Conservation (phyloP, 1,284 basidiomycete genomes). For the Sanguinoderma infundibulare region DNA sequence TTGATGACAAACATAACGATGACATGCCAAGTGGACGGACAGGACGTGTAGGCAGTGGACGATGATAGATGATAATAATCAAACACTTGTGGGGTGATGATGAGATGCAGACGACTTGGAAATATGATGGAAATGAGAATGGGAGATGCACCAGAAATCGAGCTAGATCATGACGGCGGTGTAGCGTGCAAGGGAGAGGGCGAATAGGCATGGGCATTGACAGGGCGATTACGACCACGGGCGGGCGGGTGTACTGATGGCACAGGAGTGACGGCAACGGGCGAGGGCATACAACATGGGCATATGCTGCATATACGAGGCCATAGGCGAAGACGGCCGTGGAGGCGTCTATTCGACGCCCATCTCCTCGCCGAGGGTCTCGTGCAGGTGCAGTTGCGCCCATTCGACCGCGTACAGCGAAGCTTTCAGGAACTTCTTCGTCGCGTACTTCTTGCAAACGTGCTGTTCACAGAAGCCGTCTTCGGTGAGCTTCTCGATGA, state of each 20-base stretch:
- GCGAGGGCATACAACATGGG: slow-evolving; percentile 25
- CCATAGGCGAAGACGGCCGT: slow-evolving; percentile 7
- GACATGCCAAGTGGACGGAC: slow-evolving; percentile 31
- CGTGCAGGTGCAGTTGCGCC: slow-evolving; percentile 47
- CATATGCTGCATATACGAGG: slow-evolving; percentile 27
- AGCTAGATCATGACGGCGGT: slow-evolving; percentile 27
- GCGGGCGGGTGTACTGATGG: slow-evolving; percentile 14
- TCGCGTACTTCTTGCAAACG: slow-evolving; percentile 96
- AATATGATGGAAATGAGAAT: slow-evolving; percentile 19
- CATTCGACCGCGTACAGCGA: slow-evolving; percentile 74
- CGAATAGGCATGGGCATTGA: slow-evolving; percentile 22
- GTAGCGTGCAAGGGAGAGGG: slow-evolving; percentile 18
- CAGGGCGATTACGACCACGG: slow-evolving; percentile 24
- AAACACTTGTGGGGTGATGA: slow-evolving; percentile 32
- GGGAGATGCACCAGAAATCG: slow-evolving; percentile 26
- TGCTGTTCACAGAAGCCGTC: slow-evolving; percentile 84
- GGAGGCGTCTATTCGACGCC: slow-evolving; percentile 45
- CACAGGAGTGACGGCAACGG: slow-evolving; percentile 2
- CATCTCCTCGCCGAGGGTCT: slow-evolving; percentile 47
- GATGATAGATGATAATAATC: slow-evolving; percentile 32
- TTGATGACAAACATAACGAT: slow-evolving; percentile 34
- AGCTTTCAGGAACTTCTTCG: slow-evolving; percentile 96
- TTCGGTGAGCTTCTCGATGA: slow-evolving; percentile 87
- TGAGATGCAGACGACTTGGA: slow-evolving; percentile 26
- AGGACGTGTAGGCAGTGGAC: slow-evolving; percentile 30